A percentile compares a stretch with the other conserved stretches of the same genome.
These are phyloP conservation scores for Trichosanthes truncata DNA, from an alignment of 306 rosid genomes.

Conservation along the genomic window DNA sequence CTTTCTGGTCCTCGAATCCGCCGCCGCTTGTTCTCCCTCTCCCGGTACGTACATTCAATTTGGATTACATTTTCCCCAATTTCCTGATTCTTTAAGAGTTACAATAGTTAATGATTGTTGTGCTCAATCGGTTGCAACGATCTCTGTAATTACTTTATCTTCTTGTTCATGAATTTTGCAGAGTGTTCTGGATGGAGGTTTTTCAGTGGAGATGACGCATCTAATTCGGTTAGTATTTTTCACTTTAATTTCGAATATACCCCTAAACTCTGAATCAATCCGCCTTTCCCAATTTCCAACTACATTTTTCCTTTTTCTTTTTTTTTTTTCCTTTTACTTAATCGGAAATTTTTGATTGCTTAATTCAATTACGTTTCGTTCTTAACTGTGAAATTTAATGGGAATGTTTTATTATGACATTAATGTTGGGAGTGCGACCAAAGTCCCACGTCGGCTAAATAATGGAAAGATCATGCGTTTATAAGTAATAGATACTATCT, in stretches of 20 bases:
- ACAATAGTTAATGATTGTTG: not conserved
- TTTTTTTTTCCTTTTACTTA: too few species aligned
- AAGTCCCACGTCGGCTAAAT: too few species aligned
- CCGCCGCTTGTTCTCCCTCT: slow-evolving; percentile 51
- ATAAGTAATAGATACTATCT: too few species aligned
- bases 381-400: not conserved
- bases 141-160: not conserved
- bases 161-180: slow-evolving; percentile 18
- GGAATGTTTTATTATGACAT: not conserved
- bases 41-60: slow-evolving; percentile 24
- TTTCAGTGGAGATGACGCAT: slow-evolving; percentile 48
- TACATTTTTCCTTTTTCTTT: not conserved
- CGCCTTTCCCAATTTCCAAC: not conserved
- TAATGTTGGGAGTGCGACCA: too few species aligned
- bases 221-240: slow-evolving; percentile 39
- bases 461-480: too few species aligned
- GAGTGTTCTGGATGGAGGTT: slow-evolving; percentile 70
- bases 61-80: not conserved
- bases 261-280: not conserved
- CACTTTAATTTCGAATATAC: slow-evolving; percentile 16
- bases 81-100: not conserved
- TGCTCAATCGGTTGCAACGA: not conserved
- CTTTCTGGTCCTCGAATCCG: slow-evolving; percentile 66
- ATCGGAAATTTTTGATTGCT: not conserved
- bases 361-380: not conserved